A percentile compares a stretch with the other conserved stretches of the same genome.
These are phyloP conservation scores for Phytopythium delawarense DNA, from an alignment of 352 stramenopile species.

Conservation along the genomic window DNA sequence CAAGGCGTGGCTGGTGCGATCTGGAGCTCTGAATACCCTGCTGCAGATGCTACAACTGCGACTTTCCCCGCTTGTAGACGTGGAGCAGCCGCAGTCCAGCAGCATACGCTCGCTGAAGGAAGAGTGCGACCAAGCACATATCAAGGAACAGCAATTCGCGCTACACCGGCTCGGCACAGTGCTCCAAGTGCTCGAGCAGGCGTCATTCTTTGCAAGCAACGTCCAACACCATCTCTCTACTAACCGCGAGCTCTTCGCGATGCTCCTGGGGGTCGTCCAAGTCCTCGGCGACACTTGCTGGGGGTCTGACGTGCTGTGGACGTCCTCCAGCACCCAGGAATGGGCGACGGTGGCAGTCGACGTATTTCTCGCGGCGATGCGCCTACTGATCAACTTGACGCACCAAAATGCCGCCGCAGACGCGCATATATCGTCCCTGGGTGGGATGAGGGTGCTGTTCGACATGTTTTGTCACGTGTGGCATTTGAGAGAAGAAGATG, in stretches of 20 bases:
- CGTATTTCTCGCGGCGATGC: conserved; percentile 38
- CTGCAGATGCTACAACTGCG: background rate
- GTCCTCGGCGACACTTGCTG: conserved; percentile 33
- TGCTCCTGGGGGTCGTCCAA: conserved; percentile 37
- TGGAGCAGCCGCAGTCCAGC: background rate
- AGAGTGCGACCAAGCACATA: background rate
- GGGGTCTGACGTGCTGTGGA: conserved; percentile 8
- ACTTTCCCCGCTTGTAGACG: background rate
- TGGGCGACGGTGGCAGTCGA: conserved; percentile 21
- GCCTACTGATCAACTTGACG: conserved; percentile 77
- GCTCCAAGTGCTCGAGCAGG: conserved; percentile 65
- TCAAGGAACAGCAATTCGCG: conserved; percentile 4
- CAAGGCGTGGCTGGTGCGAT: background rate
- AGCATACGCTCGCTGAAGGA: background rate
- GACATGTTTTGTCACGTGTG: conserved; percentile 37
- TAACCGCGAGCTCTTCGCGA: conserved; percentile 22
- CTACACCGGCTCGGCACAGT: conserved; percentile 38
- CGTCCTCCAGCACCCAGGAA: background rate
- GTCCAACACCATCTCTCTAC: conserved; percentile 49
- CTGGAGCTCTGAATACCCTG: background rate
- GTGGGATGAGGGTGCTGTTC: conserved; percentile 43
- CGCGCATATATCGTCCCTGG: conserved; percentile 25
- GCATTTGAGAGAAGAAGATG: conserved; percentile 5
- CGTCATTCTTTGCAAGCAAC: conserved; percentile 43
- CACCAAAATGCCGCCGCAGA: conserved; percentile 60